Evolutionary conservation across 345 rosid genomes (phyloP), one percentile per base, ranked within the genome.

Genomic region (Populus nigra): DNA sequence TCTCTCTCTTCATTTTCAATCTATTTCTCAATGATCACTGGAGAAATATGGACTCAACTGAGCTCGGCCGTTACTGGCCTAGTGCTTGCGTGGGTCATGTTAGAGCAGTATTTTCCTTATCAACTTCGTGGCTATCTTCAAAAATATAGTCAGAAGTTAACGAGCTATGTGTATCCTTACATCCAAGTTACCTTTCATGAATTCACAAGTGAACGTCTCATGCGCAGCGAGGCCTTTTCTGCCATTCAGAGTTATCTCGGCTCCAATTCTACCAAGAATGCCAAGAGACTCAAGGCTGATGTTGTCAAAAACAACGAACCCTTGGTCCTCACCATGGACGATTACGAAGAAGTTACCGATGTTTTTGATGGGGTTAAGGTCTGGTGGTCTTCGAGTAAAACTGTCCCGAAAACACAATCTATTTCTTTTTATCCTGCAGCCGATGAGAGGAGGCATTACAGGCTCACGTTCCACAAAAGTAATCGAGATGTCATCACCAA

Each of bases 341-440:
- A 80, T 22, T 55, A 33, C 29, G 79, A 75, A 27, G 78, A 68
- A 17, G 69, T 76, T 4, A 17, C 71, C 2, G 65, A 62, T 4
- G 70, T 13, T 8, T 78, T 72, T 2, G 2, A 29, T 25, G 81
- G 81, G 27, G 65, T 41, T 5, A 73, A 72, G 36, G 66, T 80
- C 45, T 53, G 76, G 76, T 70, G 79, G 83, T n/a, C 43, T 16
- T 70, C 72, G 0, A 25, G 50, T 15, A 80, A 70, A 41, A 35
- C 10, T 2, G 20, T 18, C n/a, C 23, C 45, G 1, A 17, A 49
- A 22, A 31, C n/a, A 8, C 59, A 57, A 63, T 22, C 78, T 4
- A 1, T 66, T 27, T 50, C 38, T 29, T 8, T 39, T 13, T 59
- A 27, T 47, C 71, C 65, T 4, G 31, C 3, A 0, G 25, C 41